Percentiles rank a stretch among this genome's conserved stretches.
phyloP scores from a whole-genome alignment of 768 basidiomycete genomes.

The Tricholoma saponaceum region DNA sequence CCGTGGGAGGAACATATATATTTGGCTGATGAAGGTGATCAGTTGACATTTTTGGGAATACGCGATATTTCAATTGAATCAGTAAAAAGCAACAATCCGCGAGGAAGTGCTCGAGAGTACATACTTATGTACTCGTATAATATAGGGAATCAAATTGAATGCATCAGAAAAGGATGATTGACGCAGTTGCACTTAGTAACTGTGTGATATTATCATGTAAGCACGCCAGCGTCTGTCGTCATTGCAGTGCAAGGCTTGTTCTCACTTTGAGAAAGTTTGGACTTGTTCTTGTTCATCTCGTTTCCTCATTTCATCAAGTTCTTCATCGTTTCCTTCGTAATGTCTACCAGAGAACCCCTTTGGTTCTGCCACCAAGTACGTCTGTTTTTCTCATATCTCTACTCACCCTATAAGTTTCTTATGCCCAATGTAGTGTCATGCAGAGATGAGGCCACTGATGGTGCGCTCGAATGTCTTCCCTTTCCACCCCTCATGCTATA shows the following conservation, averaged over 20 bases:
- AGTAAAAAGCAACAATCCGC: constrained; percentile 55
- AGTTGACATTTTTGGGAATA: no score
- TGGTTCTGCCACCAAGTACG: constrained; percentile 78
- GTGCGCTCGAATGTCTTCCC: constrained; percentile 32
- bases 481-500: constrained; percentile 1
- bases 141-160: no score
- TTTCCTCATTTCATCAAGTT: constrained; percentile 7
- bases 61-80: constrained; percentile 20
- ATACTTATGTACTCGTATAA: constrained; percentile 6
- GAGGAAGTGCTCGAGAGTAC: constrained; percentile 1
- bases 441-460: constrained; percentile 88
- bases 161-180: no score
- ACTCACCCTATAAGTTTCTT: not conserved
- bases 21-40: no score
- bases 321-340: constrained; percentile 19
- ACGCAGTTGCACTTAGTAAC: no score
- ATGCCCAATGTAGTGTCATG: constrained; percentile 59
- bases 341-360: constrained; percentile 70
- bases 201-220: not conserved
- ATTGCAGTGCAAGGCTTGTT: no score
- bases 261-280: constrained; percentile 1
- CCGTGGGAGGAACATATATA: no score
- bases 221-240: constrained; percentile 9
- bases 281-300: constrained; percentile 5
- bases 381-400: constrained; percentile 4